Percentiles rank a stretch among this genome's conserved stretches.
Conservation (phyloP, 2,329 filamentous ascomycete genomes). For the Colletotrichum horii region DNA sequence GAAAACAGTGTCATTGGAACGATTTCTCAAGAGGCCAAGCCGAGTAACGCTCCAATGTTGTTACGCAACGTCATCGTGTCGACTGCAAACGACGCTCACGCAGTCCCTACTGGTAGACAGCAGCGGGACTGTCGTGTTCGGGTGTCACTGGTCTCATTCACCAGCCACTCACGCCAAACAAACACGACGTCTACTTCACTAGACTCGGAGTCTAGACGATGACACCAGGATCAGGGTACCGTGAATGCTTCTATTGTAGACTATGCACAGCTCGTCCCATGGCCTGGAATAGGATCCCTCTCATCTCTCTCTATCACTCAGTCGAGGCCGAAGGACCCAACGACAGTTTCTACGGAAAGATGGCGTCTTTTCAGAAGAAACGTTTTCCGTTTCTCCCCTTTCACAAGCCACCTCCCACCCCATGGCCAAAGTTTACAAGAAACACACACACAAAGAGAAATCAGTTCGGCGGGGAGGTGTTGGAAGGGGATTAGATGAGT, state of each 20-base stretch:
- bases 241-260: slow-evolving; percentile 21
- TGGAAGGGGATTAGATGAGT: slow-evolving; percentile 1
- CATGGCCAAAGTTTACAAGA: slow-evolving; percentile 13
- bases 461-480: not conserved
- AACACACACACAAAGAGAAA: slow-evolving; percentile 14
- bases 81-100: not conserved
- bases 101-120: not conserved
- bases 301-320: not conserved
- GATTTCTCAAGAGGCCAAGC: not conserved
- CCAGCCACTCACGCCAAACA: not conserved
- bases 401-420: not conserved
- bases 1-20: not conserved
- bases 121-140: not conserved
- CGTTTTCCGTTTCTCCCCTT: not conserved
- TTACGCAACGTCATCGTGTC: not conserved
- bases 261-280: slow-evolving; percentile 10
- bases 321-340: not conserved
- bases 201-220: not conserved
- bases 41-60: not conserved
- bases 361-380: not conserved
- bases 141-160: not conserved
- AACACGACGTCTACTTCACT: not conserved
- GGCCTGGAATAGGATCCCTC: not conserved
- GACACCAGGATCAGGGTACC: not conserved
- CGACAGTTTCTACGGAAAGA: not conserved